Evolutionary conservation across 805 yeast species (phyloP).

Genomic region (Candida oleophila): DNA sequence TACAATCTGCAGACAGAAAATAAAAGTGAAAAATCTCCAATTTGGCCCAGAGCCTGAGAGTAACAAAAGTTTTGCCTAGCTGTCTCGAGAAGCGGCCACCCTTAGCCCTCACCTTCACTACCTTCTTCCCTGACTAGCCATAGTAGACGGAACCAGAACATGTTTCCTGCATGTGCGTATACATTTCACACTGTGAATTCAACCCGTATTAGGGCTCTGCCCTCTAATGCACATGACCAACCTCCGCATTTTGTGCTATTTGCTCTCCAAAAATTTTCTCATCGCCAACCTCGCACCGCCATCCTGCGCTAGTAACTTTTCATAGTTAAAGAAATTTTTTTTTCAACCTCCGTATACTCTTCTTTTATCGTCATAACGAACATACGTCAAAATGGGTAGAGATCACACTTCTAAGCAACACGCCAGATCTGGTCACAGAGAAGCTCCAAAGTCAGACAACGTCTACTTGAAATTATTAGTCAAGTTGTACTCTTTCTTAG

Average conservation of each 20-base stretch:
- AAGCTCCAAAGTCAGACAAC: constrained; percentile 99
- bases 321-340: not conserved
- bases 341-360: not conserved
- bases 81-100: too few relatives aligned
- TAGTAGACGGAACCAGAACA: too few relatives aligned
- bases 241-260: not conserved
- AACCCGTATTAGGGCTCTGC: too few relatives aligned
- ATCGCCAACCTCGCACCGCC: not conserved
- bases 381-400: constrained; percentile 74
- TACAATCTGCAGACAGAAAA: too few relatives aligned
- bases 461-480: constrained; percentile 98
- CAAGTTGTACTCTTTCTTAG: constrained; percentile 97
- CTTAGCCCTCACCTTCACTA: too few relatives aligned
- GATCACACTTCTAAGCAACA: constrained; percentile 97
- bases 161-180: too few relatives aligned
- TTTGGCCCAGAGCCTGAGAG: too few relatives aligned
- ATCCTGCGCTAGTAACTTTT: not conserved
- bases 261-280: not conserved
- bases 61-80: too few relatives aligned
- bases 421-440: constrained; percentile 92
- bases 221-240: constrained; percentile 1
- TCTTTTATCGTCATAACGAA: constrained; percentile 2
- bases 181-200: too few relatives aligned
- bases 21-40: too few relatives aligned
- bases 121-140: too few relatives aligned